Base-by-base conservation (phyloP, 495 filamentous ascomycete species). In the Hypomontagnella submonticulosa region DNA sequence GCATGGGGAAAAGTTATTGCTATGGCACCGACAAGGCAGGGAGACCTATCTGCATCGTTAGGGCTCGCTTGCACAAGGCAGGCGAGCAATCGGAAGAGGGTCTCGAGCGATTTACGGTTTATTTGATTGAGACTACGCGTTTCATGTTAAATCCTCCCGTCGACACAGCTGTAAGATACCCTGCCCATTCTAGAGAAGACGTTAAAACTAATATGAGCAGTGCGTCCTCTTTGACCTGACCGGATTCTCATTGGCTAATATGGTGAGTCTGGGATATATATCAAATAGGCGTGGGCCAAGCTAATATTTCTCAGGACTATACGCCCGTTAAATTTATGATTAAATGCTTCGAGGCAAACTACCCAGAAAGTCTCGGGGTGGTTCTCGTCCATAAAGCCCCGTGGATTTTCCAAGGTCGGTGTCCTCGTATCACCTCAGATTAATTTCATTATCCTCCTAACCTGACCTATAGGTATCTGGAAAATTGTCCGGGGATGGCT, bases 331-430 rank as follows among this genome's bases (percentile, higher is more conserved):
- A 94, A 71, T 98, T 97, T 81, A 96, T 99, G 87, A 97, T 98
- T 80, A 97, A 97, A 79, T 97, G 92, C 77, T 99, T 99, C 74
- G 96, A 98, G 79, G 96, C 95, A 49, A 98, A 99, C 77, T 99
- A 98, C 73, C 95, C 96, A 20, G 96, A 98, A 74, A 91, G 85
- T 50, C 82, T 99, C 0, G 95, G 96, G 44, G 81, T 91, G 4
- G 93, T 98, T 5, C 88, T 98, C n/a, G 91, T 99, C 33, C 93
- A 99, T 80, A 97, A 97, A 75, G 88, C 95, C 0, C 95, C 95
- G 4, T 99, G 94, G 95, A 80, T 98, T 36, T 99, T 99, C 80
- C 92, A 95, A 78, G 88, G 91, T 90, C 66, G 5, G 33, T n/a
- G 15, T 61, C 18, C 51, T 1, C 36, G 13, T 6, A 7, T 33